Evolutionary conservation across 768 basidiomycete genomes (phyloP), one percentile per base, ranked within the genome.

Genomic region (Trametes villosa): DNA sequence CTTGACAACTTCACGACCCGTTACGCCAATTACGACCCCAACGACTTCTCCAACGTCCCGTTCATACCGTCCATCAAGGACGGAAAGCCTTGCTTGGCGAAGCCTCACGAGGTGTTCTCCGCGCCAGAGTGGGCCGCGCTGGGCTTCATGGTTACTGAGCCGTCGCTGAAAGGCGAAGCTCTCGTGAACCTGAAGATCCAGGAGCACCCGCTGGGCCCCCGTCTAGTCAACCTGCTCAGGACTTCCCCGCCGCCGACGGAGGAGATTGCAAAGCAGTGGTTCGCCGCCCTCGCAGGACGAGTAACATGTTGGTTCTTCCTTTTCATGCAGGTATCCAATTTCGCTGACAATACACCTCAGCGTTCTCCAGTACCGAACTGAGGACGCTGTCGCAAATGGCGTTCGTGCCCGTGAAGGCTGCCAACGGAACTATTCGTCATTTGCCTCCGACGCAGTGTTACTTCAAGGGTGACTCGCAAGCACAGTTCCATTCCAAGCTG

Each of bases 11-110:
- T 88, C 29, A 70, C 77, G 9, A 78, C 76, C 0, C 82, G 82
- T 57, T 96, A 91, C 68, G 68, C 73, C 1, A 76, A 83, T 40
- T 90, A 91, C 63, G 77, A 83, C 44, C 79, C 84, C n/a, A 70
- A 76, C 15, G 68, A 79, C 13, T 90, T 85, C 63, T 74, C 77
- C 4, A 75, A 86, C 26, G 69, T 90, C 9, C 77, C 89, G 0
- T 99, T 92, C 75, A 84, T 99, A 45, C 96, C 96, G 1, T 86
- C 94, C 3, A 66, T 84, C 3, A 77, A 81, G 18, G 77, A 80
- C 6, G 77, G 79, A 17, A 81, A 80, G n/a, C 65, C 73, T 30
- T 79, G 82, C 58, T 69, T 92, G 60, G 88, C 84, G 2, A 84
- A 80, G 41, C 85, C 87, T 15, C 78, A 79, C 65, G 88, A 93